Evolutionary conservation across 1,284 basidiomycete species (phyloP), one percentile per base, ranked within the genome.

Genomic region (Coriolopsis trogii): DNA sequence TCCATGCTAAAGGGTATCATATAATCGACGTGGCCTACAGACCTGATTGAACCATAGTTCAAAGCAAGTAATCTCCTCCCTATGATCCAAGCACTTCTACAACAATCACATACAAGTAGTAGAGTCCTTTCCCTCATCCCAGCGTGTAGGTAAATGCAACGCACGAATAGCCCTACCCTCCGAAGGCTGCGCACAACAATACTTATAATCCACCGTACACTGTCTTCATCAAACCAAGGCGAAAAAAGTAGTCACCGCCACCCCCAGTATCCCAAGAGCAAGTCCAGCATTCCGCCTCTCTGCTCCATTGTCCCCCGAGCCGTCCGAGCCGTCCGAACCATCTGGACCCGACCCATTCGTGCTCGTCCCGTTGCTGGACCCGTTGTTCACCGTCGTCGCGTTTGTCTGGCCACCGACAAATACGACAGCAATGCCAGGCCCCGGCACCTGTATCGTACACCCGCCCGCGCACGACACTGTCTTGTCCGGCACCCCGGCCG

Each of bases 361-460:
- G 37, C 41, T 51, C 26, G 48, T 15, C 10, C 46, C 36, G 30
- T 29, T 44, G 46, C 21, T 37, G 15, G 31, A 29, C 24, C 37
- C 31, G 25, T 46, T n/a, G 31, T 41, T 55, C 29, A 40, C 10
- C 43, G 41, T 24, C 20, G 42, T 42, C 12, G 42, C 24, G 12
- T 41, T 37, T 12, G 38, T 39, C 29, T 41, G 31, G 15, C 47
- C 55, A 8, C 50, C 59, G 12, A 65, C 42, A 46, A 74, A 77
- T 16, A 79, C 71, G 5, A 79, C 71, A 2, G 76, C 77, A 51
- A 78, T 61, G 15, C 71, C 74, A n/a, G 76, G 73, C 20, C 71
- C 72, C 24, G 75, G 77, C 1, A 78, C 74, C 28, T 68, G 63
- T 18, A 79, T 61, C 1, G 66, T 70, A 53, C 77, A 78, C 2